Percentiles rank a stretch among this genome's conserved stretches.
Evolutionary conservation across 164 flowering plant genomes (phyloP).

Genomic region (Vitis vinifera): ASM3070453v1 NC_081817.1:22590001-22590500

Average conservation of each 20-base stretch:
- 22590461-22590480: slow-evolving; percentile 2
- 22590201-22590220: slow-evolving; percentile 91
- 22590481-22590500: not conserved
- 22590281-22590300: slow-evolving; percentile 80
- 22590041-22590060: slow-evolving; percentile 87
- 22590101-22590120: slow-evolving; percentile 57
- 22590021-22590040: slow-evolving; percentile 87
- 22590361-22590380: slow-evolving; percentile 94
- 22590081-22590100: slow-evolving; percentile 85
- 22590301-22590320: slow-evolving; percentile 89
- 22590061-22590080: slow-evolving; percentile 74
- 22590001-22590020: slow-evolving; percentile 82
- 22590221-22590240: slow-evolving; percentile 82
- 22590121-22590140: slow-evolving; percentile 94
- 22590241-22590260: slow-evolving; percentile 78
- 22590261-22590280: slow-evolving; percentile 78
- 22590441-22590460: slow-evolving; percentile 47
- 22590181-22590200: slow-evolving; percentile 76
- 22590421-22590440: slow-evolving; percentile 98
- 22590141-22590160: slow-evolving; percentile 73
- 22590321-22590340: slow-evolving; percentile 99
- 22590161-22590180: slow-evolving; percentile 92
- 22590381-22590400: slow-evolving; percentile 88
- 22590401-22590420: slow-evolving; percentile 90
- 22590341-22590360: slow-evolving; percentile 87